phyloP scores from a whole-genome alignment of 1,139 yeast genomes.

The Pichia sp. region DNA sequence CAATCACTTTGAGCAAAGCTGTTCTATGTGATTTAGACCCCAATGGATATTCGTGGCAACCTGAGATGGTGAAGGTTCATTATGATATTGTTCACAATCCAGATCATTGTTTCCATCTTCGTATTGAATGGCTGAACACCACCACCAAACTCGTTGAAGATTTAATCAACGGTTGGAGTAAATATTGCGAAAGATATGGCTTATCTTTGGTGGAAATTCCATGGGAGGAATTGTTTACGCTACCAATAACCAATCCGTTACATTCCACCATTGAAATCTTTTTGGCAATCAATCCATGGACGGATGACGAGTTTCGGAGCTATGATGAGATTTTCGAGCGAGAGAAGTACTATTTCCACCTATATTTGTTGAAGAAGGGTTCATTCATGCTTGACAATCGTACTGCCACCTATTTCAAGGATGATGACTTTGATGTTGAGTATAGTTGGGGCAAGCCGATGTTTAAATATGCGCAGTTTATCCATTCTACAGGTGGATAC shows the following conservation, averaged over 20 bases:
- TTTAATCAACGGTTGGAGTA: constrained; percentile 70
- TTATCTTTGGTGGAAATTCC: constrained; percentile 87
- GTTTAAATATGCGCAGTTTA: constrained; percentile 79
- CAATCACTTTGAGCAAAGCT: constrained; percentile 47
- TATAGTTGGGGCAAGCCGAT: constrained; percentile 92
- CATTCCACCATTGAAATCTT: constrained; percentile 73
- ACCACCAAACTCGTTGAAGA: constrained; percentile 89
- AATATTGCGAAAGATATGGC: constrained; percentile 83
- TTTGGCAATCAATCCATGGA: constrained; percentile 62
- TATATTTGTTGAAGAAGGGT: constrained; percentile 53
- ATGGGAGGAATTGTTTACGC: constrained; percentile 74
- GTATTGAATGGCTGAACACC: constrained; percentile 89
- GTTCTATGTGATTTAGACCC: constrained; percentile 77
- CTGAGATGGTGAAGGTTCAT: constrained; percentile 76
- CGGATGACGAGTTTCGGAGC: constrained; percentile 45
- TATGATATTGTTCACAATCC: constrained; percentile 92
- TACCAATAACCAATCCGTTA: constrained; percentile 77
- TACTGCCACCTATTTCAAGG: constrained; percentile 57
- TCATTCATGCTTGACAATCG: constrained; percentile 82
- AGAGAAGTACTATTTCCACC: constrained; percentile 45
- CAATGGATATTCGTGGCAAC: constrained; percentile 58
- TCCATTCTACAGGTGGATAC: constrained; percentile 83
- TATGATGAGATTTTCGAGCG: constrained; percentile 34
- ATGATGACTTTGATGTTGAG: constrained; percentile 46
- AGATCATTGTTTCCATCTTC: constrained; percentile 85